Conservation (phyloP, 495 filamentous ascomycete genomes). For the Lasiosphaeria ovina region DNA sequence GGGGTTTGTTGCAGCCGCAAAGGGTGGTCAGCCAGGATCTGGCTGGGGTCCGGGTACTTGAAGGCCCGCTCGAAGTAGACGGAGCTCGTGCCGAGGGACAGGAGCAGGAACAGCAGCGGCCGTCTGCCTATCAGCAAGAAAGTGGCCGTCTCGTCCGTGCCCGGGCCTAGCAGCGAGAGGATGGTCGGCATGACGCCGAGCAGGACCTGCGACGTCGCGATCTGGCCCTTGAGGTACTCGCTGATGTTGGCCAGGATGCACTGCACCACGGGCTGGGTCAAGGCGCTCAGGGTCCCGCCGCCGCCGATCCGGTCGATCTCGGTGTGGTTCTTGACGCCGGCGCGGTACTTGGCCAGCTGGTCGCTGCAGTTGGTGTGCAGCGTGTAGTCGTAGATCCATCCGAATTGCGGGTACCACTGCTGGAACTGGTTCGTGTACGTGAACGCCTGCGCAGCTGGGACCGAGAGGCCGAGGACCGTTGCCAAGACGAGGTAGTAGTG, state of each 20-base stretch:
- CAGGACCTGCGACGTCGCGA: conserved; percentile 21
- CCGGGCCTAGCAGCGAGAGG: conserved; percentile 20
- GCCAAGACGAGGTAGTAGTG: no score
- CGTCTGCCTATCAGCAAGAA: conserved; percentile 18
- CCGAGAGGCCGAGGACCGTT: no score
- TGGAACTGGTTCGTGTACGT: conserved; percentile 21
- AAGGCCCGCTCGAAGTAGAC: conserved; percentile 22
- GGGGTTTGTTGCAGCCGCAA: no score
- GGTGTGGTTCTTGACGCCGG: conserved; percentile 13
- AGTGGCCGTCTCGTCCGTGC: conserved; percentile 12
- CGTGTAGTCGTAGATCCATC: conserved; percentile 15
- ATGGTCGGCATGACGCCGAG: conserved; percentile 23
- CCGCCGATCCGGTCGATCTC: conserved; percentile 13
- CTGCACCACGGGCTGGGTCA: conserved; percentile 15
- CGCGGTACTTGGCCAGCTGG: conserved; percentile 21
- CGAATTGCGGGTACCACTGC: conserved; percentile 19
- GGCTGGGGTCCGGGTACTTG: conserved; percentile 11
- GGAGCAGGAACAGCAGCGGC: conserved; percentile 15
- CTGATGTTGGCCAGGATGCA: conserved; percentile 21
- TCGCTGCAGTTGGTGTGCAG: conserved; percentile 21
- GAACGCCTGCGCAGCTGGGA: no score
- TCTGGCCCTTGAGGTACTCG: conserved; percentile 17
- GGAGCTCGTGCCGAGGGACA: conserved; percentile 18
- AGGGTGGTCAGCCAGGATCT: conserved; percentile 1
- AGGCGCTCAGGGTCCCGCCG: conserved; percentile 5